Base-by-base conservation (phyloP, 1,284 basidiomycete species). In the Ceratobasidium sp. region DNA sequence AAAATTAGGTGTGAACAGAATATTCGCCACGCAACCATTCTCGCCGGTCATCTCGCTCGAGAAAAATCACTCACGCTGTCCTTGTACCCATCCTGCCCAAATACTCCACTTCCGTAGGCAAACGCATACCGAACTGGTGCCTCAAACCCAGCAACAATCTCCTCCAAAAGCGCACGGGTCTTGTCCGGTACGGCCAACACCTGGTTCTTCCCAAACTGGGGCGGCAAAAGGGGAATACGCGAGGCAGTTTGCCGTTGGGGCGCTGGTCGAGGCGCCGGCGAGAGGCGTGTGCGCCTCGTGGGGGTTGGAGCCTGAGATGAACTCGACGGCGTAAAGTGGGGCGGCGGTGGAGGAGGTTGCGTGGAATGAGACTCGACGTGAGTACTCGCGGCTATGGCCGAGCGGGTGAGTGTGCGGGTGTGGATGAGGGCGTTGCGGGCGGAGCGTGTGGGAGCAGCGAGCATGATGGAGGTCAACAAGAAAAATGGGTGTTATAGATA, bases 81-180 rank as follows among this genome's bases (percentile, higher is more conserved):
- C 68, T 80, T 82, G 81, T 95, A 96, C 1, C 94, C 94, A 75
- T 92, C 91, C 84, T 96, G 96, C 81, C 93, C 91, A 81, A 97
- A 97, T 1, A 97, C 95, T 0, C 96, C 96, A 0, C 93, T 95
- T n/a, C 96, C 96, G 83, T 98, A 98, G 0, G 96, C 96, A 83
- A 97, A 96, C 0, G 96, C 96, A 85, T 96, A 97, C 33, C 95
- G 91, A 54, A 97, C 93, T 10, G 96, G 96, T 0, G 95, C 93
- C 68, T 93, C 88, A 82, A 97, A 97, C 77, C 90, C 88, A 33
- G 86, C 85, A 64, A 96, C 91, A 78, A 96, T 92, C 75, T 88
- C 87, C 83, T 95, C 92, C 27, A 96, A 87, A n/a, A 95, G 87
- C 3, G 90, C 90, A 20, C 93, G 89, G 2, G 93, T 94, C 44